Percentiles rank a stretch among this genome's conserved stretches.
Conservation (phyloP, 768 basidiomycete genomes). For the Mrakia blollopis region DNA sequence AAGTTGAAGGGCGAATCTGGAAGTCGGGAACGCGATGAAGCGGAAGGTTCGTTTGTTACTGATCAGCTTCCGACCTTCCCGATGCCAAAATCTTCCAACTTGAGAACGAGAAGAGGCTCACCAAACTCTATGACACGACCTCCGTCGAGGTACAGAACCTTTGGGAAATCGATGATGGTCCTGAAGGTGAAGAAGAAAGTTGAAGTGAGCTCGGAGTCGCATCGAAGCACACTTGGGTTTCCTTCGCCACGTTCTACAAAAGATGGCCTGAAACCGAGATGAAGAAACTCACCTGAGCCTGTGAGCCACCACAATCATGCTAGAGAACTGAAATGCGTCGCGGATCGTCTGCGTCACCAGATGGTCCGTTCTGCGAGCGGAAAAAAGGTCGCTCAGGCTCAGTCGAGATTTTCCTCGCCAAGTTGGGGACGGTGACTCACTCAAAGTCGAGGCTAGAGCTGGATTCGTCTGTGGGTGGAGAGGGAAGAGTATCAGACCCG, state of each 20-base stretch:
- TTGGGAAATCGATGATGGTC: slow-evolving; percentile 43
- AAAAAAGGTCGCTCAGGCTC: not conserved
- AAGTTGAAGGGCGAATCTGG: slow-evolving; percentile 37
- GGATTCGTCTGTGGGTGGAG: slow-evolving; percentile 37
- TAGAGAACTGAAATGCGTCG: slow-evolving; percentile 40
- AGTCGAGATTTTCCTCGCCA: not conserved
- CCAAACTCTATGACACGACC: slow-evolving; percentile 42
- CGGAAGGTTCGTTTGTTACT: not conserved
- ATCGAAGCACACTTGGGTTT: too few species aligned
- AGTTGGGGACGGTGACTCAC: slow-evolving; percentile 31
- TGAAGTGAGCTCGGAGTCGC: not conserved
- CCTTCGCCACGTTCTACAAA: not conserved
- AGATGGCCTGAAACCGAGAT: not conserved
- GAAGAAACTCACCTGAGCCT: slow-evolving; percentile 34
- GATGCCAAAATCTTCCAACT: not conserved
- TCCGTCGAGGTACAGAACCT: slow-evolving; percentile 39
- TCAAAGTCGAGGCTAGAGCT: slow-evolving; percentile 44
- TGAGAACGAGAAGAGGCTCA: slow-evolving; percentile 18
- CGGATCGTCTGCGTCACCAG: slow-evolving; percentile 42
- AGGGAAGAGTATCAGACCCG: not conserved
- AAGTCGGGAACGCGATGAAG: not conserved
- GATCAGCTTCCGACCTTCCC: not conserved
- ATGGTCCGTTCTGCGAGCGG: slow-evolving; percentile 40
- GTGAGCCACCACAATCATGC: slow-evolving; percentile 44
- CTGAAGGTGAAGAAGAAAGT: slow-evolving; percentile 11